Evolutionary conservation across 2,329 filamentous ascomycete species (phyloP).

Genomic region (Tolypocladium ovalisporum): DNA sequence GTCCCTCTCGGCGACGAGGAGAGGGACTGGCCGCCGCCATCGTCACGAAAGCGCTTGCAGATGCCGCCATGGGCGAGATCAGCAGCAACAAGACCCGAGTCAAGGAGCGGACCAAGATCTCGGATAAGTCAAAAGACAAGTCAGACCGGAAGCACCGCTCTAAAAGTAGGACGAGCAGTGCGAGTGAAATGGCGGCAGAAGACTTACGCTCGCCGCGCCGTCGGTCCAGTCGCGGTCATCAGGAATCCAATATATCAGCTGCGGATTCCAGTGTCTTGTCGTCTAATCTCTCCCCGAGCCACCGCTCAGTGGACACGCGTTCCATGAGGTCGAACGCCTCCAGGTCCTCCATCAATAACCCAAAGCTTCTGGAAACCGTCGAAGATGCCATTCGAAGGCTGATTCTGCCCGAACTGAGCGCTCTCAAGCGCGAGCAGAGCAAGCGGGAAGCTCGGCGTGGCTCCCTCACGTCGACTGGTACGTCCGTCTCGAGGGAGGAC

Average conservation of each 20-base stretch:
- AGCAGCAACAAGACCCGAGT: constrained; percentile 34
- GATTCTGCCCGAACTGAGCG: constrained; percentile 84
- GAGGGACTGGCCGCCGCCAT: constrained; percentile 23
- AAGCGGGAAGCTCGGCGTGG: constrained; percentile 60
- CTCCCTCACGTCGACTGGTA: constrained; percentile 48
- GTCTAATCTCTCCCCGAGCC: constrained; percentile 40
- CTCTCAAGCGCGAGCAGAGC: constrained; percentile 82
- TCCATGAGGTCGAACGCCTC: constrained; percentile 40
- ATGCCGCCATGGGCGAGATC: constrained; percentile 28
- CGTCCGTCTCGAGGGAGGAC: constrained; percentile 43
- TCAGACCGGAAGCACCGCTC: constrained; percentile 35
- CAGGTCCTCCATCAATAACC: constrained; percentile 79
- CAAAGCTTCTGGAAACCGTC: constrained; percentile 79
- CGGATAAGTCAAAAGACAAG: constrained; percentile 33
- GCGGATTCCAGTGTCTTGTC: constrained; percentile 44
- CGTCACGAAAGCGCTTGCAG: constrained; percentile 20
- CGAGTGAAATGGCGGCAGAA: constrained; percentile 35
- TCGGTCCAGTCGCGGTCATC: constrained; percentile 39
- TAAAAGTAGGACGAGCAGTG: constrained; percentile 40
- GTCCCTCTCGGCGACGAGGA: constrained; percentile 27
- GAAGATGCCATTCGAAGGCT: constrained; percentile 86
- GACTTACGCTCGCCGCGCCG: constrained; percentile 35
- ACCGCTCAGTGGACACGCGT: constrained; percentile 44
- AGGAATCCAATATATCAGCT: constrained; percentile 41
- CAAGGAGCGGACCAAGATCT: constrained; percentile 29